These are phyloP conservation scores for Penicillium sp. DNA, from an alignment of 2,329 filamentous ascomycete species.

Conservation along the genomic window DNA sequence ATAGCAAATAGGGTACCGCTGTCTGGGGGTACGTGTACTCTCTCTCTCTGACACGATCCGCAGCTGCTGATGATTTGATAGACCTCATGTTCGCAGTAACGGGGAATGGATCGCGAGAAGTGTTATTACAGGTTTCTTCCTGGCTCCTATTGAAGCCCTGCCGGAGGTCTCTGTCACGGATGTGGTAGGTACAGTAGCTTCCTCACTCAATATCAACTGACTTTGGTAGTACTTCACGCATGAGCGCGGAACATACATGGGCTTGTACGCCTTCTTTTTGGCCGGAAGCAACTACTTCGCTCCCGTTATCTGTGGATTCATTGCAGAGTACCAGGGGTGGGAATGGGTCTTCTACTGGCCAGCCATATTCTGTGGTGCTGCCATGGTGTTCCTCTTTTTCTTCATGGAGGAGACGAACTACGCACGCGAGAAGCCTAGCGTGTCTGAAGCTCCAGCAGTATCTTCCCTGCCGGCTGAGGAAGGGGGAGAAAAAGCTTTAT, in stretches of 20 bases:
- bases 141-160: conserved; percentile 48
- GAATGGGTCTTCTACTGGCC: conserved; percentile 57
- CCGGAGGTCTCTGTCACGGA: conserved; percentile 49
- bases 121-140: conserved; percentile 45
- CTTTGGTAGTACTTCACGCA: conserved; percentile 47
- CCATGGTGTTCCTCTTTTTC: conserved; percentile 57
- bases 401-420: conserved; percentile 63
- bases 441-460: not conserved
- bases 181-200: conserved; percentile 36
- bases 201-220: not conserved
- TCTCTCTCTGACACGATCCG: not conserved
- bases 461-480: conserved; percentile 20
- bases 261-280: conserved; percentile 45
- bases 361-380: conserved; percentile 54
- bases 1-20: conserved; percentile 26
- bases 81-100: conserved; percentile 38
- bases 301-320: conserved; percentile 54
- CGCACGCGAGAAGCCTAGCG: conserved; percentile 31
- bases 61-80: conserved; percentile 17
- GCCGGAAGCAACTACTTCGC: conserved; percentile 51
- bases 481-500: conserved; percentile 23
- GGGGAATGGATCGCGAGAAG: conserved; percentile 48
- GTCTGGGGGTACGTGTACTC: conserved; percentile 38
- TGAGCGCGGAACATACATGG: conserved; percentile 48
- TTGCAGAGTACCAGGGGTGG: conserved; percentile 53